phyloP scores from a whole-genome alignment of 108 stramenopile species.

The Poteriospumella lacustris region DNA sequence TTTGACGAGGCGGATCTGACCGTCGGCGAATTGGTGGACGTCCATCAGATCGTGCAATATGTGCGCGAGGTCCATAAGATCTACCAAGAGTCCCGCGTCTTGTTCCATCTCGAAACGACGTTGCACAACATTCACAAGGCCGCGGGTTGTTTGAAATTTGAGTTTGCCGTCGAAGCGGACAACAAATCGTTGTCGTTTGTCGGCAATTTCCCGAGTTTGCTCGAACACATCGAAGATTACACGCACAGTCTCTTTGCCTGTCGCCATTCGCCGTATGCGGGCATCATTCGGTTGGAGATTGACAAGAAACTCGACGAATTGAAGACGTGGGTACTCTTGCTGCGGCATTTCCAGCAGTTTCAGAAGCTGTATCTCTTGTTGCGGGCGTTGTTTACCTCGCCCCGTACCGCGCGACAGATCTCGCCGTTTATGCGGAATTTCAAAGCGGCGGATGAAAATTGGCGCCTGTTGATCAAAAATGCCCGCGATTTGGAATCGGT shows the following conservation, averaged over 20 bases:
- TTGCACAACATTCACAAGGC: neutral
- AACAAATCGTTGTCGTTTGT: neutral
- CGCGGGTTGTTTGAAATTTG: neutral
- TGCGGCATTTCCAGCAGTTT: neutral
- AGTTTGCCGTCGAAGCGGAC: neutral
- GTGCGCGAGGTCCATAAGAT: neutral
- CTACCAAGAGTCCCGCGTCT: neutral
- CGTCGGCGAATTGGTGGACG: neutral
- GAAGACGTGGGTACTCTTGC: no score
- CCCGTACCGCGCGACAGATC: conserved; percentile 10
- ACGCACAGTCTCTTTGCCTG: no score
- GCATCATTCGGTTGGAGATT: no score
- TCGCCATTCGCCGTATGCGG: no score
- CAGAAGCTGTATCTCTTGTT: neutral
- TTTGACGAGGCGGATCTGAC: neutral
- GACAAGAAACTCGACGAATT: no score
- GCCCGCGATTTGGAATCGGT: neutral
- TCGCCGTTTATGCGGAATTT: neutral
- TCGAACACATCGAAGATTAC: no score
- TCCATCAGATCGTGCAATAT: neutral
- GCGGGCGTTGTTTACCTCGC: neutral
- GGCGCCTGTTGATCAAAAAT: neutral
- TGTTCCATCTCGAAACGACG: neutral
- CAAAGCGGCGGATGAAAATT: neutral
- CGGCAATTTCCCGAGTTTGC: no score